Percentiles rank a stretch among this genome's conserved stretches.
Conservation (phyloP, 2,329 filamentous ascomycete species). For the Venturia nashicola region DNA sequence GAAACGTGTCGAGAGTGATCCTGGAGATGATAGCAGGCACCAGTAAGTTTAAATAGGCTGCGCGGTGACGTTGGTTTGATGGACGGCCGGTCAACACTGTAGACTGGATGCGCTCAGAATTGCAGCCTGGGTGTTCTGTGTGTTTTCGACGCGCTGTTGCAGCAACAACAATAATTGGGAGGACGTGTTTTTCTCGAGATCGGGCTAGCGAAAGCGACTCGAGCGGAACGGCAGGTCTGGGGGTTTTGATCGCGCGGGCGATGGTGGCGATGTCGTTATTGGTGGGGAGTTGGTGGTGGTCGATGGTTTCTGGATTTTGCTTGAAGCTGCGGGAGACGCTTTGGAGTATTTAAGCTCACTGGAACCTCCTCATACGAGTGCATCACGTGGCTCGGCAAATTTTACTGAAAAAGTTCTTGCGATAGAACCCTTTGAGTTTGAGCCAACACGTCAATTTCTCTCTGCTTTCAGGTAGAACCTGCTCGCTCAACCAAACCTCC, state of each 20-base stretch:
- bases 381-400: background rate
- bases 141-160: background rate
- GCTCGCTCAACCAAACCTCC: background rate
- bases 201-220: slow-evolving; percentile 1
- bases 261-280: background rate
- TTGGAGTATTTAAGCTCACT: too few relatives aligned
- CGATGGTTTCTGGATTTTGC: background rate
- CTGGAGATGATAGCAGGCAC: background rate
- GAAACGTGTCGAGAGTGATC: background rate
- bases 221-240: background rate
- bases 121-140: background rate
- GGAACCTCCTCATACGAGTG: background rate
- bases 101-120: background rate
- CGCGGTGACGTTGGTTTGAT: background rate
- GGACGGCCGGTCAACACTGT: background rate
- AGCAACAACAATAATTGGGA: background rate
- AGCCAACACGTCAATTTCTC: background rate
- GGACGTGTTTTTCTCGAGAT: background rate
- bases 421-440: background rate
- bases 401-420: background rate
- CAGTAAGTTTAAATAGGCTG: background rate
- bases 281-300: background rate
- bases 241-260: background rate
- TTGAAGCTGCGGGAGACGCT: too few relatives aligned
- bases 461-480: background rate